Evolutionary conservation across 805 yeast species (phyloP).

Genomic region (Lipomyces kockii): DNA sequence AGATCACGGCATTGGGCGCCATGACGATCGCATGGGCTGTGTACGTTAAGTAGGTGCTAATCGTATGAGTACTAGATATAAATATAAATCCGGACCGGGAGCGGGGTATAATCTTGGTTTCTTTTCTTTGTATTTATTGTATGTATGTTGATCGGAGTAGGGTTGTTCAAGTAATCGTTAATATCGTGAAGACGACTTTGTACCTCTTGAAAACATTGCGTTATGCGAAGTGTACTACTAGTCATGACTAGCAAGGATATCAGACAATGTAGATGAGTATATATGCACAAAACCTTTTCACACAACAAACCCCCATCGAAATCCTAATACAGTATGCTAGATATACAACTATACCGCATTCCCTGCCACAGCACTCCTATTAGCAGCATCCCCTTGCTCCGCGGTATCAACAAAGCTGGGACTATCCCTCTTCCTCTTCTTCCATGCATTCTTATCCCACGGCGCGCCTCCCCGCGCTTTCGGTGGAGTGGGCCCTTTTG

Average conservation of each 20-base stretch:
- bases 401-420: neutral
- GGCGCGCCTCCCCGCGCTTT: neutral
- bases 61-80: neutral
- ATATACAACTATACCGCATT: neutral
- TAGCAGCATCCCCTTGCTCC: neutral
- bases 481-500: neutral
- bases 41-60: slow-evolving; percentile 22
- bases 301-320: neutral
- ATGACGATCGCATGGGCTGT: slow-evolving; percentile 26
- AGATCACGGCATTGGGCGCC: slow-evolving; percentile 7
- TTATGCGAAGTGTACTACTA: no score
- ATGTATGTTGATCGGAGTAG: slow-evolving; percentile 1
- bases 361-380: neutral
- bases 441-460: slow-evolving; percentile 1
- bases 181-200: neutral
- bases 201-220: no score
- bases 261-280: neutral
- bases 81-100: neutral
- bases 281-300: neutral
- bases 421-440: slow-evolving; percentile 4
- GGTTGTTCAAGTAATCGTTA: neutral
- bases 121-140: neutral
- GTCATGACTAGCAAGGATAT: no score
- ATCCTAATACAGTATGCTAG: neutral
- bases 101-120: neutral